phyloP scores from a whole-genome alignment of 305 asterid genomes.

The Fraxinus platypoda region DNA sequence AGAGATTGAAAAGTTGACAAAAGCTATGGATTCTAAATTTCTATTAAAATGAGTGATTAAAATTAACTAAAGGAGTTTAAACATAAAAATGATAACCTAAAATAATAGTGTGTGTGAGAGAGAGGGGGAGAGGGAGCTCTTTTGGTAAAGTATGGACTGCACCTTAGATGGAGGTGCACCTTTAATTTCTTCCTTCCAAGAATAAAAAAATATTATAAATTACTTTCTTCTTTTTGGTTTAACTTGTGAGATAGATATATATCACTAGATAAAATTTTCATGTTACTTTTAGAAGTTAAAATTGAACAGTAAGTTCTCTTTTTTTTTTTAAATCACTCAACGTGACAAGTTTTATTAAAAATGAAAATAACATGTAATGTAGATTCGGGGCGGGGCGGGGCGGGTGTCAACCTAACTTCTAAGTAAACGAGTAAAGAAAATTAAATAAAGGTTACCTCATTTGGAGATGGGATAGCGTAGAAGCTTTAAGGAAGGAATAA shows the following conservation, averaged over 20 bases:
- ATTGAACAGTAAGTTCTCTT: no score
- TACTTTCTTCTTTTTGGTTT: not conserved
- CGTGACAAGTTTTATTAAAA: not conserved
- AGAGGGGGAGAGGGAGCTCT: conserved; percentile 7
- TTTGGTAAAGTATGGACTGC: conserved; percentile 19
- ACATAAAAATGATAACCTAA: no score
- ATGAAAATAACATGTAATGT: not conserved
- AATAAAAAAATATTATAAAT: not conserved
- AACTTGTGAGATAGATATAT: not conserved
- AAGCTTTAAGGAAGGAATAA: not conserved
- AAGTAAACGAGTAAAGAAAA: no score
- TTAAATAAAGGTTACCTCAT: no score
- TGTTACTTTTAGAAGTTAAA: not conserved
- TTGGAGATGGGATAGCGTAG: no score
- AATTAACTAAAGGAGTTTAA: no score
- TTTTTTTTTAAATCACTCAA: not conserved
- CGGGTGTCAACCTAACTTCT: no score
- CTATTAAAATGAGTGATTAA: no score
- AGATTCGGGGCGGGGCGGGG: no score
- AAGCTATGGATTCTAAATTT: no score
- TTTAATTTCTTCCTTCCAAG: not conserved
- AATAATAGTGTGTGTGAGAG: not conserved
- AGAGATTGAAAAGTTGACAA: no score
- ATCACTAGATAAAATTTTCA: not conserved
- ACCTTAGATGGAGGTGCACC: conserved; percentile 13